phyloP scores from a whole-genome alignment of 331 rosid species.

The Pyracantha coccinea region DNA sequence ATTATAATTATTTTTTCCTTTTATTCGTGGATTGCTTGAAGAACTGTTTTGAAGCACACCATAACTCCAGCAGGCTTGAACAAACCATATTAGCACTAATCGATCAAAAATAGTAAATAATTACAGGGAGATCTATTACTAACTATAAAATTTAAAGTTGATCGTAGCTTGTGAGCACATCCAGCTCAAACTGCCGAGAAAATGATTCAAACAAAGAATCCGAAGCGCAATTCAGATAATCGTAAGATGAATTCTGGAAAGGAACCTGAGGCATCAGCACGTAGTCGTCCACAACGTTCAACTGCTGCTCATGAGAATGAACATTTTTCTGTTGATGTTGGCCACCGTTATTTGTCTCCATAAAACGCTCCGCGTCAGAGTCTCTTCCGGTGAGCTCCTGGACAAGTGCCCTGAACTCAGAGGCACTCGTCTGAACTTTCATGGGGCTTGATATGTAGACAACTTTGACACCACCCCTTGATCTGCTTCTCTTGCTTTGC shows the following conservation, averaged over 20 bases:
- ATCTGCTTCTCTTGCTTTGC: constrained; percentile 12
- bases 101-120: neutral
- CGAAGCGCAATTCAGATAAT: neutral
- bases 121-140: neutral
- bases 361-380: constrained; percentile 51
- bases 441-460: constrained; percentile 81
- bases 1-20: no score
- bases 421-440: constrained; percentile 68
- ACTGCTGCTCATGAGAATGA: constrained; percentile 7
- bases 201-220: neutral
- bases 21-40: neutral
- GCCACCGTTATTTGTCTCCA: constrained; percentile 18
- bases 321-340: neutral
- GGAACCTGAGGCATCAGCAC: neutral
- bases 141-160: neutral
- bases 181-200: neutral
- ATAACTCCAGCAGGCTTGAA: neutral
- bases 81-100: neutral
- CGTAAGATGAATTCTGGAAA: neutral
- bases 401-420: constrained; percentile 81
- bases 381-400: constrained; percentile 83
- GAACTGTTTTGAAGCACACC: neutral
- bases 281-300: neutral
- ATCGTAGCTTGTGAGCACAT: constrained; percentile 2
- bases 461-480: constrained; percentile 45